Conservation (phyloP, 108 stramenopile genomes). For the Nitzschia inconspicua region DNA sequence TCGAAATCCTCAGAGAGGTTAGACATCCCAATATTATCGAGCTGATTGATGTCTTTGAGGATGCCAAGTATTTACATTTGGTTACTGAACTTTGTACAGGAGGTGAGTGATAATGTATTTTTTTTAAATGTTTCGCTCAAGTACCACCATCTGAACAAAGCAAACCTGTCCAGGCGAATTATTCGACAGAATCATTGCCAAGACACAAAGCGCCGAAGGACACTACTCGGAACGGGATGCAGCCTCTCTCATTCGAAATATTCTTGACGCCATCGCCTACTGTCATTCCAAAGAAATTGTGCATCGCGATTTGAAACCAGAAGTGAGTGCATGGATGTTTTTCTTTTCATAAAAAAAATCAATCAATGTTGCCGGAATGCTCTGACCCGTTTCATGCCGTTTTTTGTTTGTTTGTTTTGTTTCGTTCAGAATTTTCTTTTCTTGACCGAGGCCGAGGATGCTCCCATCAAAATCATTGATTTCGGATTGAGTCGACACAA, state of each 20-base stretch:
- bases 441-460: slow-evolving; percentile 67
- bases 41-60: slow-evolving; percentile 88
- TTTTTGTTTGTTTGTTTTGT: not conserved
- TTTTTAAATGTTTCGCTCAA: no score
- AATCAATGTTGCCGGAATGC: not conserved
- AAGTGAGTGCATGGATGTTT: no score
- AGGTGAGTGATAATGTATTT: no score
- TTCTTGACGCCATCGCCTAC: slow-evolving; percentile 91
- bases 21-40: no score
- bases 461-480: slow-evolving; percentile 96
- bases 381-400: not conserved
- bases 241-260: slow-evolving; percentile 75
- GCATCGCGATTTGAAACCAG: slow-evolving; percentile 97
- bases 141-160: slow-evolving; percentile 12
- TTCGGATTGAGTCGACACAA: slow-evolving; percentile 96
- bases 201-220: slow-evolving; percentile 85
- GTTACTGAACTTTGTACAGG: slow-evolving; percentile 94
- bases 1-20: slow-evolving; percentile 80
- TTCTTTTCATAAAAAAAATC: no score
- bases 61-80: slow-evolving; percentile 78
- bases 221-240: slow-evolving; percentile 95
- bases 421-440: slow-evolving; percentile 84
- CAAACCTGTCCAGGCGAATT: no score
- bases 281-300: slow-evolving; percentile 93
- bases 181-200: slow-evolving; percentile 89